Base-by-base conservation (phyloP, 768 basidiomycete species). In the Boletus sensibilis region DNA sequence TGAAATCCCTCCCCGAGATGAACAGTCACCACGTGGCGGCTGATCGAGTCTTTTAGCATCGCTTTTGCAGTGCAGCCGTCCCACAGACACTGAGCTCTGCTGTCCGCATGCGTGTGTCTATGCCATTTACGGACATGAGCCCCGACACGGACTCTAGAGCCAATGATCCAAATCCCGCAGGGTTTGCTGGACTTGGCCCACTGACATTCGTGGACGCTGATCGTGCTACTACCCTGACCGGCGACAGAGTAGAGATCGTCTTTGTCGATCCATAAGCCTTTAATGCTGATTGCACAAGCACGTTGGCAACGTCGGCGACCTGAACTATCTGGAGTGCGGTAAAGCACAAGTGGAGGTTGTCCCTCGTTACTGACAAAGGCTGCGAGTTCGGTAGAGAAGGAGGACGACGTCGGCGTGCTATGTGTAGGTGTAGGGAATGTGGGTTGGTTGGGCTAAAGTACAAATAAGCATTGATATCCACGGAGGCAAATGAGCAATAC, bases 141-240 rank as follows among this genome's bases (percentile, higher is more conserved):
- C 10, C 37, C 43, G 21, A 58, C 16, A 5, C 18, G n/a, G 48
- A 11, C 4, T 25, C 25, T 50, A 25, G 47, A 40, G 20, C 42
- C 53, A 16, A 55, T 14, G 18, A 55, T 45, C 57, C 43, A 55
- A 43, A 55, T 55, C 14, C 31, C 53, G 7, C 53, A 58, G 7
- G 53, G 53, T 13, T 5, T 18, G 11, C 39, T 29, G n/a, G 43
- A 23, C 50, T n/a, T 31, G n/a, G 20, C 42, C 57, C 48, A 55
- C 14, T 46, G 37, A 25, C 58, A 52, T 42, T 56, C 18, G 6
- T 56, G 40, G 23, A 52, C 45, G 33, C 33, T 27, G 43, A 59
- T 45, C 12, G 16, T 12, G 18, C 6, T 10, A 10, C 13, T 29
- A 8, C 25, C 12, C 11, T 33, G 16, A 5, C 12, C 12, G 31